These are phyloP conservation scores for Tylopilus plumbeoviolaceoides DNA, from an alignment of 768 basidiomycete species.

Conservation along the genomic window DNA sequence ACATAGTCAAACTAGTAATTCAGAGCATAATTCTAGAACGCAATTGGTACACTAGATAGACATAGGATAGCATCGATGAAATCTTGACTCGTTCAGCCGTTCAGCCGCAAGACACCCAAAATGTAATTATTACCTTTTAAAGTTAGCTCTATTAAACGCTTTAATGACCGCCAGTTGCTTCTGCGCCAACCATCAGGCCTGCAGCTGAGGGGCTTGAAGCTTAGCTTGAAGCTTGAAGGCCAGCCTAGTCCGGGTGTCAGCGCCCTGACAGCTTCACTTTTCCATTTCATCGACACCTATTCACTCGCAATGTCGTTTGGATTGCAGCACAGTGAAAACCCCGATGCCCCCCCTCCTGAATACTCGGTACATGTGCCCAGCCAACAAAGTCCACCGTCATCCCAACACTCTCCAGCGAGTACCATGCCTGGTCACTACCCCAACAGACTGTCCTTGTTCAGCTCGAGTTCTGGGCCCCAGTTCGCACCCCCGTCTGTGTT, in stretches of 20 bases:
- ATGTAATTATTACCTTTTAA: background rate
- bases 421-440: slow-evolving; percentile 14
- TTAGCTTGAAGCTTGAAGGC: background rate
- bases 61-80: background rate
- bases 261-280: background rate
- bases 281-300: background rate
- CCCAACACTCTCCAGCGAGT: slow-evolving; percentile 14
- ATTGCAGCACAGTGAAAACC: slow-evolving; percentile 20
- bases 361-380: slow-evolving; percentile 20
- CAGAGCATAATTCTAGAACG: background rate
- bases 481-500: slow-evolving; percentile 19
- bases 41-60: background rate
- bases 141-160: background rate
- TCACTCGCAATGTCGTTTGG: slow-evolving; percentile 14
- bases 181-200: background rate
- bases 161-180: background rate
- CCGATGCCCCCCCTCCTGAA: slow-evolving; percentile 29
- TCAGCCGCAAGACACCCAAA: background rate
- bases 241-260: background rate
- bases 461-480: slow-evolving; percentile 11
- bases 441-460: slow-evolving; percentile 15
- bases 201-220: too few species aligned
- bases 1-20: background rate
- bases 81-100: background rate
- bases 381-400: slow-evolving; percentile 13